These are phyloP conservation scores for Eimeria falciformis DNA, from an alignment of 169 alveolate species.

Conservation along the genomic window DNA sequence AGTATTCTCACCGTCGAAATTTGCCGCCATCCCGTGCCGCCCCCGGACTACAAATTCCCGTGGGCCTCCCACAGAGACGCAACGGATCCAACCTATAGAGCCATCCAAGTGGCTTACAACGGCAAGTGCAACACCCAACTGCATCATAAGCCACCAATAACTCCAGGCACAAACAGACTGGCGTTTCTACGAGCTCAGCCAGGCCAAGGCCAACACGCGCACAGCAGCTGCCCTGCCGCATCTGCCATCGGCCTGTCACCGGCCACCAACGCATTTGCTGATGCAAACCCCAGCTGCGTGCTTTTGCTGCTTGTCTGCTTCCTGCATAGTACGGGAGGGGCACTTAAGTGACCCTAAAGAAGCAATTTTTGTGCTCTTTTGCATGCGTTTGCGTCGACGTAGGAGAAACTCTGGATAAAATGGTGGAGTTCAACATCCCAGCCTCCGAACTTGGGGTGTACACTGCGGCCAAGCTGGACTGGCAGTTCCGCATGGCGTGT, in stretches of 20 bases:
- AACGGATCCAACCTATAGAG: neutral
- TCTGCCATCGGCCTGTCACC: too few relatives aligned
- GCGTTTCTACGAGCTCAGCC: too few relatives aligned
- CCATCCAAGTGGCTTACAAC: neutral
- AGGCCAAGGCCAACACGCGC: too few relatives aligned
- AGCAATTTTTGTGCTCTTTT: neutral
- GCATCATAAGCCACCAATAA: too few relatives aligned
- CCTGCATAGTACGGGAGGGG: too few relatives aligned
- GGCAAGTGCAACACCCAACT: too few relatives aligned
- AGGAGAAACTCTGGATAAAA: neutral
- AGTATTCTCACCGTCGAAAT: conserved; percentile 51
- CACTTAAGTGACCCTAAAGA: neutral
- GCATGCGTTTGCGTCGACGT: neutral
- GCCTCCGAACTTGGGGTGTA: conserved; percentile 53
- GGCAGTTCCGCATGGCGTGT: conserved; percentile 77
- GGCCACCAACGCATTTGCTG: too few relatives aligned
- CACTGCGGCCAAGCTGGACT: conserved; percentile 72
- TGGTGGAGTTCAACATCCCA: conserved; percentile 28
- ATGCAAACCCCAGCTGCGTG: too few relatives aligned
- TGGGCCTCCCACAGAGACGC: neutral
- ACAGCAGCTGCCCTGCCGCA: too few relatives aligned
- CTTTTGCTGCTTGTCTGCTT: too few relatives aligned
- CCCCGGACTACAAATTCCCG: conserved; percentile 4
- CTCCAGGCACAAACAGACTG: too few relatives aligned
- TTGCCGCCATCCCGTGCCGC: conserved; percentile 71